Evolutionary conservation across 305 asterid species (phyloP).

Genomic region (Fraxinus dipetala): DNA sequence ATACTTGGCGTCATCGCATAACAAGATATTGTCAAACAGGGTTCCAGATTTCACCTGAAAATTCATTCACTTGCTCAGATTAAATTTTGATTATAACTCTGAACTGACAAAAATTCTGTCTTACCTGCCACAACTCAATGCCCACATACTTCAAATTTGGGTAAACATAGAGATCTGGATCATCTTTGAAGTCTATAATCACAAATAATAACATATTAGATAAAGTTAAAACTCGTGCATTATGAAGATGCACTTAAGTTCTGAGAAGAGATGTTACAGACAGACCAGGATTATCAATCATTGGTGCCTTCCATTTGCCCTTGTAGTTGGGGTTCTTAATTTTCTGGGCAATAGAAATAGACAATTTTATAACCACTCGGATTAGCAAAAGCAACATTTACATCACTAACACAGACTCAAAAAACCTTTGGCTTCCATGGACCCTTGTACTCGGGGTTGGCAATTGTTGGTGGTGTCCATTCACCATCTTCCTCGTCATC

Average conservation of each 20-base stretch:
- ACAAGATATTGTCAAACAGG: constrained; percentile 78
- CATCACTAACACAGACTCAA: constrained; percentile 1
- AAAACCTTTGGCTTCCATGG: constrained; percentile 88
- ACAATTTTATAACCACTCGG: not conserved
- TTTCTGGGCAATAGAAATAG: constrained; percentile 47
- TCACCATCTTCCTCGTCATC: constrained; percentile 98
- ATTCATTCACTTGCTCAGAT: not conserved
- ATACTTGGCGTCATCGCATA: constrained; percentile 76
- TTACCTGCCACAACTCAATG: constrained; percentile 90
- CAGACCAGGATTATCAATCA: constrained; percentile 93
- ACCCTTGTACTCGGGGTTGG: constrained; percentile 98
- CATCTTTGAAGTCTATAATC: constrained; percentile 76
- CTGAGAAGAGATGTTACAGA: constrained; percentile 2
- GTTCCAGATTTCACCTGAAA: constrained; percentile 96
- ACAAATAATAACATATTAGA: constrained; percentile 1
- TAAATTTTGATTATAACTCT: not conserved
- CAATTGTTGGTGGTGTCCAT: constrained; percentile 92
- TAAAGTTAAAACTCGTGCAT: not conserved
- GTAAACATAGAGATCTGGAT: constrained; percentile 81
- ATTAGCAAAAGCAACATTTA: constrained; percentile 3
- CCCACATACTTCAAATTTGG: constrained; percentile 91
- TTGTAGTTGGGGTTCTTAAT: constrained; percentile 90
- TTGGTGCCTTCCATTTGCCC: constrained; percentile 97
- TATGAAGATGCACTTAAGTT: not conserved
- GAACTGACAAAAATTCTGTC: not conserved